Base-by-base conservation (phyloP, 75 land plant species). In the Cunninghamia lanceolata region DNA sequence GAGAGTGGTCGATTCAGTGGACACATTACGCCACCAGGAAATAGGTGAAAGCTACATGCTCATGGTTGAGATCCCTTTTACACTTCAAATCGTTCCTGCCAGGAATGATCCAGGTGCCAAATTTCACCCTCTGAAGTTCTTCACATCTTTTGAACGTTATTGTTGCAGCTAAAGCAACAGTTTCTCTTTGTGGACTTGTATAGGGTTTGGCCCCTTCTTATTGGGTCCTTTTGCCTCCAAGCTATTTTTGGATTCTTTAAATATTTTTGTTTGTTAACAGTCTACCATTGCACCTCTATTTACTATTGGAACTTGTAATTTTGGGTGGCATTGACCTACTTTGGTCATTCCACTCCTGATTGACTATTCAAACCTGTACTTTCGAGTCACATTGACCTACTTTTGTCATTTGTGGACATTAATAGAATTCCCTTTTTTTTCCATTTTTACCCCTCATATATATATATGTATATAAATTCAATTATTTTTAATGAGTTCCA, bases 1-100 rank as follows among this genome's bases (percentile, higher is more conserved):
- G 90, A 85, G 77, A 87, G 87, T 83, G 86, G 79, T 82, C 83
- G 63, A 53, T 83, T 83, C 43, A 56, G 36, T 56, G 71, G 56
- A 35, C 84, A 54, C 21, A 56, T n/a, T 35, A 56, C 73, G 3
- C 38, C 70, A 35, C 84, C 84, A 50, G 84, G 36, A 83, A 83
- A 77, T 66, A 82, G 47, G 83, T 82, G 68, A 82, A 73, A 32
- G 75, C 2, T 45, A 43, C n/a, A 34, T 80, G 46, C 32, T 45
- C 42, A 45, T 80, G 82, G 13, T 80, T 43, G 32, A 42, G 47
- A 43, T 80, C n/a, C 25, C 39, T 77, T 77, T 77, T 77, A n/a
- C 40, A 77, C 43, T 77, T 21, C 38, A 77, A 77, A 43, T 80
- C n/a, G 34, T 80, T 80, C 46, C 28, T 13, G 30, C 28, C 32